phyloP scores from a whole-genome alignment of 345 rosid species.

The Dimocarpus longan region DNA sequence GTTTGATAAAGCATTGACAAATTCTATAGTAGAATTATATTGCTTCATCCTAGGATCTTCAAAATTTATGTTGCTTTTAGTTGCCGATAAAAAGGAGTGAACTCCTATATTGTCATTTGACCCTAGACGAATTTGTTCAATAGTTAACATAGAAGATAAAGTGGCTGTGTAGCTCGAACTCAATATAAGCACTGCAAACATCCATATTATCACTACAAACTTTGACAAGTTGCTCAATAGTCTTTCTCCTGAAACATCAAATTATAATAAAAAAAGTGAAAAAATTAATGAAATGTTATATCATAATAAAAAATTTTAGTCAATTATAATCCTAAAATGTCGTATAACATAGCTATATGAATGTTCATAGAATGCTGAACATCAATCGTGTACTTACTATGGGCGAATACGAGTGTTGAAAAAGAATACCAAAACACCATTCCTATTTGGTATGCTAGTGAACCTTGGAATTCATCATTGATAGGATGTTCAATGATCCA shows the following conservation, averaged over 20 bases:
- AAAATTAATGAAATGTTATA: too few species aligned
- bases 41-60: not conserved
- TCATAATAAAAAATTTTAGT: too few species aligned
- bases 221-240: conserved; percentile 40
- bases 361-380: too few species aligned
- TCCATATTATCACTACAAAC: conserved; percentile 39
- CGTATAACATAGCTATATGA: too few species aligned
- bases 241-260: not conserved
- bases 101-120: not conserved
- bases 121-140: not conserved
- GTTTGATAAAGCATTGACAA: not conserved
- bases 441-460: not conserved
- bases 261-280: too few species aligned
- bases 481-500: not conserved
- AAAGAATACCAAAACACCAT: conserved; percentile 15
- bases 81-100: not conserved
- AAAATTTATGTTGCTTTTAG: not conserved
- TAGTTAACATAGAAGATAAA: conserved; percentile 3
- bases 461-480: not conserved
- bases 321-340: too few species aligned
- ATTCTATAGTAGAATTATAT: not conserved
- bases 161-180: conserved; percentile 38
- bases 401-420: conserved; percentile 13
- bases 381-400: not conserved
- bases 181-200: conserved; percentile 39